Conservation (phyloP, 345 rosid genomes). For the Limnanthes douglasii region DNA sequence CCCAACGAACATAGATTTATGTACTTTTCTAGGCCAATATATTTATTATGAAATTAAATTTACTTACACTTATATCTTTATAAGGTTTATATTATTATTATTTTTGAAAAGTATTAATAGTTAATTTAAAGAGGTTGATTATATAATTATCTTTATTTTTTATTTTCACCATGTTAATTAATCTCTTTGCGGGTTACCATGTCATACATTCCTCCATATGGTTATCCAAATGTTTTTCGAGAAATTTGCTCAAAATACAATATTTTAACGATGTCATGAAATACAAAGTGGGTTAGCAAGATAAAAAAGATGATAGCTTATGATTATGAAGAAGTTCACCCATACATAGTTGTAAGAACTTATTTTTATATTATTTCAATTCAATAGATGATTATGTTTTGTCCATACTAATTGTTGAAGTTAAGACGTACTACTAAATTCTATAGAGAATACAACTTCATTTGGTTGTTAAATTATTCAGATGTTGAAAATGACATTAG, state of each 20-base stretch:
- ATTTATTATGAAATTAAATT: too few relatives aligned
- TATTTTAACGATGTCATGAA: conserved; percentile 64
- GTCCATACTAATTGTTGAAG: not conserved
- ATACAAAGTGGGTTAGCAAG: conserved; percentile 72
- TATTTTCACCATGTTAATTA: too few relatives aligned
- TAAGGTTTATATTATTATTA: too few relatives aligned
- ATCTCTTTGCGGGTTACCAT: conserved; percentile 19
- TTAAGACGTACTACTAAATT: not conserved
- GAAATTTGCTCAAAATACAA: conserved; percentile 52
- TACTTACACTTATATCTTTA: too few relatives aligned
- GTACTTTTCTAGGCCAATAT: too few relatives aligned
- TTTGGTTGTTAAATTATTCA: conserved; percentile 15
- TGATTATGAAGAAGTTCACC: conserved; percentile 62
- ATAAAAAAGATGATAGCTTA: conserved; percentile 56
- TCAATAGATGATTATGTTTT: too few relatives aligned
- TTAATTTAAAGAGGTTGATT: too few relatives aligned
- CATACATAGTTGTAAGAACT: conserved; percentile 51
- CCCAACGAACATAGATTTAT: too few relatives aligned
- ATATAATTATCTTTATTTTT: too few relatives aligned
- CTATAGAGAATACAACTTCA: too few relatives aligned
- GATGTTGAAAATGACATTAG: conserved; percentile 68
- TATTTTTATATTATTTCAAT: too few relatives aligned
- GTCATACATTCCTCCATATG: conserved; percentile 60
- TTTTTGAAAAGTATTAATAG: too few relatives aligned
- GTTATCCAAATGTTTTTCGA: conserved; percentile 47